Evolutionary conservation across 2,329 filamentous ascomycete species (phyloP), one percentile per base, ranked within the genome.

Genomic region (Orbilia quercus): DNA sequence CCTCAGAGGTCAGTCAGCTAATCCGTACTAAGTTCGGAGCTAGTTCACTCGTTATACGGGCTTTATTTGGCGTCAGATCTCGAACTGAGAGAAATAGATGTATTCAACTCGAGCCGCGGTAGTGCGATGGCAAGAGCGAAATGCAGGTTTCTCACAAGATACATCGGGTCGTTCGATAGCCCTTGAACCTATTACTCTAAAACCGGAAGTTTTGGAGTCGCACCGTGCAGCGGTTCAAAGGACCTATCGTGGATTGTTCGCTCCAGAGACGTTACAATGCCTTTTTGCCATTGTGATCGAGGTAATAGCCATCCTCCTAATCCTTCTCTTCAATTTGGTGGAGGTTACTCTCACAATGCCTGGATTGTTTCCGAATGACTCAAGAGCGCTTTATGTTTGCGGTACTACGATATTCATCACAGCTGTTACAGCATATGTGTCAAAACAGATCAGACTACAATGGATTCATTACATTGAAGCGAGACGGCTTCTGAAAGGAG

Each of bases 51-150:
- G 28, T 31, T 4, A 9, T 31, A 20, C 53, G 2, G 25, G 50
- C 31, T 20, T 11, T 18, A 5, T 42, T 20, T 23, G 55, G 20
- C 6, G 14, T 16, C 38, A 6, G 28, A 47, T 16, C n/a, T 31
- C 36, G 50, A 3, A 38, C 16, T 34, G 31, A 34, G 20, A 45
- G 42, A 53, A 31, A 14, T 73, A 55, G 28, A 73, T 73, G 69
- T 73, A 73, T 66, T 66, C 69, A 31, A 73, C 47, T 38, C 44
- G 69, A 57, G 54, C 69, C 20, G 60, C 69, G 12, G 60, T 73
- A 7, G 53, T 47, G 23, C n/a, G 69, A 73, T 73, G 69, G 69
- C 69, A 73, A 50, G 69, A 73, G 65, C 60, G 69, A 55, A 66
- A 65, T 45, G 63, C 60, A n/a, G 60, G 54, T 16, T 60, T 44